Conservation (phyloP, 352 stramenopile genomes). For the Pythium folliculosum region DNA sequence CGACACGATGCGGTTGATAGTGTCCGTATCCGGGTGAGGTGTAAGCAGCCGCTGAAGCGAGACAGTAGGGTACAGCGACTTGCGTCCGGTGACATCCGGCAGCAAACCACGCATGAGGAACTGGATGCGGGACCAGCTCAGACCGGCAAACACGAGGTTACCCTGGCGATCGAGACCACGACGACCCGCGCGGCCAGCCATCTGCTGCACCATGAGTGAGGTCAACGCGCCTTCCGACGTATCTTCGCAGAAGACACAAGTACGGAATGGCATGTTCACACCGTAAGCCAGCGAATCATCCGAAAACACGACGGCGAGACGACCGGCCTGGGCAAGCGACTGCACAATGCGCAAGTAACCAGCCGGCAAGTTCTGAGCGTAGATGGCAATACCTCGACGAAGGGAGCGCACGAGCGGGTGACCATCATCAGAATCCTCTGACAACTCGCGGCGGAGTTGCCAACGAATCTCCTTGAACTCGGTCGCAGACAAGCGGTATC, state of each 20-base stretch:
- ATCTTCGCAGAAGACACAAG: slow-evolving; percentile 98
- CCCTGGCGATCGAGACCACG: slow-evolving; percentile 97
- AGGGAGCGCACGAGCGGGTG: slow-evolving; percentile 87
- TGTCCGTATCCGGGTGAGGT: slow-evolving; percentile 88
- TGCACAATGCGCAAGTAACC: slow-evolving; percentile 97
- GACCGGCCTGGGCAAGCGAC: slow-evolving; percentile 95
- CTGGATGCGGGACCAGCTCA: slow-evolving; percentile 95
- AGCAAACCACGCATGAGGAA: slow-evolving; percentile 97
- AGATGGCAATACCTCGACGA: slow-evolving; percentile 97
- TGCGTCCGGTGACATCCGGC: slow-evolving; percentile 92
- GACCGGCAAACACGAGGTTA: slow-evolving; percentile 96
- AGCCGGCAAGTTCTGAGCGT: slow-evolving; percentile 97
- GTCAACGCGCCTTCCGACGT: slow-evolving; percentile 93
- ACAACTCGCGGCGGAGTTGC: slow-evolving; percentile 81
- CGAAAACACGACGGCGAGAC: slow-evolving; percentile 97
- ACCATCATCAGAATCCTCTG: slow-evolving; percentile 79
- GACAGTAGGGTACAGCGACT: slow-evolving; percentile 93
- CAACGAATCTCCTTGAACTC: slow-evolving; percentile 91
- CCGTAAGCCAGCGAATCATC: slow-evolving; percentile 98
- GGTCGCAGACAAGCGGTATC: slow-evolving; percentile 93
- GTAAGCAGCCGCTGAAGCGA: slow-evolving; percentile 92
- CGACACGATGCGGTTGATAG: slow-evolving; percentile 86
- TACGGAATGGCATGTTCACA: slow-evolving; percentile 99
- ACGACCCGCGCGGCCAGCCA: slow-evolving; percentile 97
- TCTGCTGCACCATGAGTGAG: slow-evolving; percentile 98